A percentile compares a stretch with the other conserved stretches of the same genome.
Conservation (phyloP, 2,329 filamentous ascomycete species). For the Pyrenochaeta sp. region DNA sequence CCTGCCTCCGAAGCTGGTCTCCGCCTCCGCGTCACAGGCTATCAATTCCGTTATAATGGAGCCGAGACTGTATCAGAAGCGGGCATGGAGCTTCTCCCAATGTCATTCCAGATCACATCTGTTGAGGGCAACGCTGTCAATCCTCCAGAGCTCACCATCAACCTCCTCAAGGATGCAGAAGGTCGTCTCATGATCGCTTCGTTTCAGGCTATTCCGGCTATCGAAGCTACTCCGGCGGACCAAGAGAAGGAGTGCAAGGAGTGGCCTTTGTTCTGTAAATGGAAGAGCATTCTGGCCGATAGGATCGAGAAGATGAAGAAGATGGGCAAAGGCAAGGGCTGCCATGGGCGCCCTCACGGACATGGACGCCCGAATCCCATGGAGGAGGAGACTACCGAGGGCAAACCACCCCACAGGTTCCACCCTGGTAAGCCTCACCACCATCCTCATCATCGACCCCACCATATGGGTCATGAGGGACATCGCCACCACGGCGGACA, state of each 20-base stretch:
- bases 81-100: slow-evolving; percentile 49
- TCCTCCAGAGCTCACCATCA: slow-evolving; percentile 45
- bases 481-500: slow-evolving; percentile 30
- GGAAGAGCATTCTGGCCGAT: slow-evolving; percentile 48
- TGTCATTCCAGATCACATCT: slow-evolving; percentile 45
- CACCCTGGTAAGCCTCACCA: slow-evolving; percentile 33
- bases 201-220: slow-evolving; percentile 34
- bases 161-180: slow-evolving; percentile 45
- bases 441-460: slow-evolving; percentile 30
- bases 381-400: slow-evolving; percentile 33
- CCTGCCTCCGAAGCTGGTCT: slow-evolving; percentile 32
- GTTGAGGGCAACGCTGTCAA: slow-evolving; percentile 42
- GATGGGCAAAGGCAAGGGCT: slow-evolving; percentile 44
- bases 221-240: slow-evolving; percentile 24
- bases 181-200: slow-evolving; percentile 50
- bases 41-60: slow-evolving; percentile 42
- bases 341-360: slow-evolving; percentile 40
- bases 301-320: slow-evolving; percentile 45
- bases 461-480: slow-evolving; percentile 27
- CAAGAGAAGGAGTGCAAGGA: slow-evolving; percentile 44
- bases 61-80: slow-evolving; percentile 46
- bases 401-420: slow-evolving; percentile 46
- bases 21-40: slow-evolving; percentile 46
- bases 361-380: slow-evolving; percentile 32
- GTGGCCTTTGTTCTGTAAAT: slow-evolving; percentile 52